These are phyloP conservation scores for Blastomyces parvus DNA, from an alignment of 2,329 filamentous ascomycete genomes.

Conservation along the genomic window DNA sequence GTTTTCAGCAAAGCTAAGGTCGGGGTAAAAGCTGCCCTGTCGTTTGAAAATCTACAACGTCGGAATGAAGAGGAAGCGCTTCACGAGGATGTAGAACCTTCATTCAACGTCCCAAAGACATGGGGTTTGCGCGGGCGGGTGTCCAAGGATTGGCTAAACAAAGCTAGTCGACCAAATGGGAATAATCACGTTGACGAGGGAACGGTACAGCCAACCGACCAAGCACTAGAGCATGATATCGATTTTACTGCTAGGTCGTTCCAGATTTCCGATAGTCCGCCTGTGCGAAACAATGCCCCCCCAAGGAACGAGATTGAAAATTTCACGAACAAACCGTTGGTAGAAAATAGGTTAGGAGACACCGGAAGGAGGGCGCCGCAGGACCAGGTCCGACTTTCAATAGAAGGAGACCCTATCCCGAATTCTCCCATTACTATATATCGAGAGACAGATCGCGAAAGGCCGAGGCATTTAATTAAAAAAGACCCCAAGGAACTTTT, in stretches of 20 bases:
- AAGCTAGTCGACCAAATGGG: conserved; percentile 21
- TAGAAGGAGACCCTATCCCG: conserved; percentile 25
- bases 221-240: conserved; percentile 20
- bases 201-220: conserved; percentile 13
- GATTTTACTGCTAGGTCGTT: conserved; percentile 23
- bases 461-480: conserved; percentile 23
- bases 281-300: conserved; percentile 20
- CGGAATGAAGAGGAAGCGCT: conserved; percentile 23
- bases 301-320: conserved; percentile 20
- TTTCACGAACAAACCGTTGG: conserved; percentile 16
- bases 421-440: conserved; percentile 33
- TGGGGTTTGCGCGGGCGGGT: conserved; percentile 30
- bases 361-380: conserved; percentile 12
- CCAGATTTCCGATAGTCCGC: conserved; percentile 26
- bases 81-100: conserved; percentile 20
- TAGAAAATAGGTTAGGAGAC: conserved; percentile 17
- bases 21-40: conserved; percentile 23
- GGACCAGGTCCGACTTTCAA: conserved; percentile 14
- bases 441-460: conserved; percentile 25
- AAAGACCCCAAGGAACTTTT: conserved; percentile 35
- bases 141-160: conserved; percentile 30
- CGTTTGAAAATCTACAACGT: conserved; percentile 31
- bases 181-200: conserved; percentile 15
- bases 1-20: conserved; percentile 33
- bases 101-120: conserved; percentile 29